phyloP scores from a whole-genome alignment of 345 rosid genomes.

The Geranium rotundifolium region DNA sequence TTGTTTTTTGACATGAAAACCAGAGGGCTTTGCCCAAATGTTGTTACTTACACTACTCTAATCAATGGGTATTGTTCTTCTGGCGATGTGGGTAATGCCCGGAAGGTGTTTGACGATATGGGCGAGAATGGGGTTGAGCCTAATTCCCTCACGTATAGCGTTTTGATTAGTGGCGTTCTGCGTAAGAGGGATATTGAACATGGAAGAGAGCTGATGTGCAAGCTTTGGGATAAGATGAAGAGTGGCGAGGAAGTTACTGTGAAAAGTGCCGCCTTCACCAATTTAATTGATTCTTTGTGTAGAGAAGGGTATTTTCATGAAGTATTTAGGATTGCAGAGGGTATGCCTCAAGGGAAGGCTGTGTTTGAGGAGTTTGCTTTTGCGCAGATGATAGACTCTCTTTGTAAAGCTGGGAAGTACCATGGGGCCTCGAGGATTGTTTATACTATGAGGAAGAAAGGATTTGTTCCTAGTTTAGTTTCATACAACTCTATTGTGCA shows the following conservation, averaged over 20 bases:
- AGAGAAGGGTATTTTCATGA: constrained; percentile 53
- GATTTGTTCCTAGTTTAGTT: constrained; percentile 36
- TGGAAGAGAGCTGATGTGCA: constrained; percentile 31
- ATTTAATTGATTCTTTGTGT: constrained; percentile 56
- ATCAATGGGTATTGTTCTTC: constrained; percentile 40
- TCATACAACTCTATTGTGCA: constrained; percentile 74
- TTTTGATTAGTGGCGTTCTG: constrained; percentile 49
- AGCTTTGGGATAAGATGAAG: constrained; percentile 56
- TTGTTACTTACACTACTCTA: constrained; percentile 63
- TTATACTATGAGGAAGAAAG: constrained; percentile 58
- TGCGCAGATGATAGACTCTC: constrained; percentile 64
- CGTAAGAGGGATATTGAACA: constrained; percentile 30
- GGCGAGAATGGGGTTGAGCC: constrained; percentile 24
- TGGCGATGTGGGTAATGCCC: constrained; percentile 34
- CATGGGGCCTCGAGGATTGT: constrained; percentile 80
- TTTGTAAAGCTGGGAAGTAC: constrained; percentile 44
- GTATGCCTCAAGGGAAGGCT: constrained; percentile 50
- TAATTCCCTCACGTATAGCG: constrained; percentile 54
- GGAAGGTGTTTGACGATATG: constrained; percentile 72
- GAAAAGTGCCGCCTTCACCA: constrained; percentile 54
- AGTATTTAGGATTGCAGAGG: constrained; percentile 54
- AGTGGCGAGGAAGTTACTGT: constrained; percentile 27
- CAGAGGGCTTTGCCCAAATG: constrained; percentile 49
- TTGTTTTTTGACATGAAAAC: constrained; percentile 47
- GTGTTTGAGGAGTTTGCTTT: constrained; percentile 45